Base-by-base conservation (phyloP, 495 filamentous ascomycete species). In the Neurospora tetrasperma region DNA sequence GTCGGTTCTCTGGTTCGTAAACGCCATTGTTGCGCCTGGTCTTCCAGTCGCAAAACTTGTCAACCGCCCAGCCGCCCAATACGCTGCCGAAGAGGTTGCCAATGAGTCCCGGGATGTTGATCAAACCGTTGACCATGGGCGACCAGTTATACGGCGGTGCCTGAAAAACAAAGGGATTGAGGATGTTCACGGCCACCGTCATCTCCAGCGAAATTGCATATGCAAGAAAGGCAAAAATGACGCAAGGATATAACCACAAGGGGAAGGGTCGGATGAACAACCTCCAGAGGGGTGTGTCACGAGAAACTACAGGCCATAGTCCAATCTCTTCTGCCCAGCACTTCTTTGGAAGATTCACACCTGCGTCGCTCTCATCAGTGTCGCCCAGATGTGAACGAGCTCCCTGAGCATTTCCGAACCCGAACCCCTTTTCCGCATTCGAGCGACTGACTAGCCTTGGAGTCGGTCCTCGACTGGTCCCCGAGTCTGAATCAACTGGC, bases 121-220 rank as follows among this genome's bases (percentile, higher is more conserved):
- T 86, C 48, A 88, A 84, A 1, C 87, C 89, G 75, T 91, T 88
- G 35, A 84, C 80, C 68, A 86, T 82, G 11, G 85, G 82, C 71
- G 82, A 86, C 82, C 88, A 88, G 73, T 84, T 87, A 76, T 91
- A 92, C 0, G 89, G 90, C 12, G 90, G 89, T 4, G 85, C 86
- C 23, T 88, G 86, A 70, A 92, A 89, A 2, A 85, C 87, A 75
- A 89, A 89, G 27, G 91, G 85, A 38, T 89, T 91, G 35, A 92
- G 82, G 75, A 91, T 91, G 75, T 90, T 80, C 23, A 89, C 88
- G 73, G 91, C 81, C 76, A 90, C 87, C 23, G 81, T 85, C 74
- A 86, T 86, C 48, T 87, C 89, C n/a, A 84, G 79, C 27, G 79
- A 80, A 3, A 82, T 77, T 7, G 86, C 82, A 73, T 84, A 83